phyloP scores from a whole-genome alignment of 2,329 filamentous ascomycete species.

The Leptographium wingfieldii region DNA sequence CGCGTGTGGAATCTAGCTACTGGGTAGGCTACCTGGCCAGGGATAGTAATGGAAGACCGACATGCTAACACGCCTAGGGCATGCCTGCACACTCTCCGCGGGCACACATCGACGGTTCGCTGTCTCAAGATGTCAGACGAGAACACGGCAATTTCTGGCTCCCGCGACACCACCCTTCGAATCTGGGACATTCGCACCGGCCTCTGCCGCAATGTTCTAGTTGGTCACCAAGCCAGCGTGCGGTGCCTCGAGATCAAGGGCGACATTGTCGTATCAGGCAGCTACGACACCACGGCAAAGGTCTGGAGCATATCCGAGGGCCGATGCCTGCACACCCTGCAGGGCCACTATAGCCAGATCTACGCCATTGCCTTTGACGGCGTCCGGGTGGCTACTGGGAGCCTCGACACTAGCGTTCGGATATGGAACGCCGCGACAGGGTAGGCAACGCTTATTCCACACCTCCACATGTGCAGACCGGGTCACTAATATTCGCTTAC shows the following conservation, averaged over 20 bases:
- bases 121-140: conserved; percentile 96
- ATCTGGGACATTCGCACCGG: conserved; percentile 91
- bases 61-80: conserved; percentile 35
- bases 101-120: conserved; percentile 91
- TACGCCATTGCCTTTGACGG: conserved; percentile 98
- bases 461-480: not conserved
- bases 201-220: conserved; percentile 78
- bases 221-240: conserved; percentile 92
- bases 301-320: conserved; percentile 98
- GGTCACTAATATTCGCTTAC: not conserved
- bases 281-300: conserved; percentile 91
- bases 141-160: conserved; percentile 91
- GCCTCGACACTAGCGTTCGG: conserved; percentile 88
- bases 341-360: conserved; percentile 95
- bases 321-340: conserved; percentile 76
- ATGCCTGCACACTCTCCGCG: conserved; percentile 71
- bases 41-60: not conserved
- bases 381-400: conserved; percentile 83
- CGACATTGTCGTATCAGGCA: conserved; percentile 93
- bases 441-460: conserved; percentile 30
- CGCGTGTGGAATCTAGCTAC: conserved; percentile 93
- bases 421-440: conserved; percentile 91
- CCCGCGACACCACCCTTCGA: conserved; percentile 82
- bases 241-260: conserved; percentile 92
- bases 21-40: conserved; percentile 46